Evolutionary conservation across 345 rosid genomes (phyloP).

Genomic region (Melaleuca quinquenervia): DNA sequence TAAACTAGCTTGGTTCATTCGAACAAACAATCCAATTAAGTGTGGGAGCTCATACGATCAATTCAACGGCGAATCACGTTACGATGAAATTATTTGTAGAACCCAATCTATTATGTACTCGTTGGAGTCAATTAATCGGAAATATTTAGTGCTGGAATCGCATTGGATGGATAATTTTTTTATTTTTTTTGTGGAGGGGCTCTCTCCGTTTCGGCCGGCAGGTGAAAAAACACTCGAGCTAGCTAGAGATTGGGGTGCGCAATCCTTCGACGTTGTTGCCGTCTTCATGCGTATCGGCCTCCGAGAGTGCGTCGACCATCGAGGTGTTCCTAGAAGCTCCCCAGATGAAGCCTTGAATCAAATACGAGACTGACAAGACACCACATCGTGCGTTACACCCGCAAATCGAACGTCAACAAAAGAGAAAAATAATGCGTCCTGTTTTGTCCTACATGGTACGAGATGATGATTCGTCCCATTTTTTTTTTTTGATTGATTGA

Average conservation of each 20-base stretch:
- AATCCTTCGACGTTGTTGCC: neutral
- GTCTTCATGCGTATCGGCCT: neutral
- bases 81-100: too few species aligned
- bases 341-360: too few species aligned
- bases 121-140: accelerated
- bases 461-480: too few species aligned
- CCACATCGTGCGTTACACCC: neutral
- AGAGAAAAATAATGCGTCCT: neutral
- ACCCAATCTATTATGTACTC: too few species aligned
- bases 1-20: too few species aligned
- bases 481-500: neutral
- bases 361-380: neutral
- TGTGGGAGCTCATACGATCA: too few species aligned
- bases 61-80: too few species aligned
- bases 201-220: neutral
- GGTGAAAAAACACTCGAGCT: neutral
- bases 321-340: too few species aligned
- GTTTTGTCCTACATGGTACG: neutral
- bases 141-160: neutral
- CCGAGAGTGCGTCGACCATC: too few species aligned
- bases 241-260: neutral
- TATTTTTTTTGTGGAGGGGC: too few species aligned
- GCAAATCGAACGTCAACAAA: neutral
- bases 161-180: neutral
- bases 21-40: too few species aligned